Conservation (phyloP, 2,329 filamentous ascomycete genomes). For the Dothidotthia symphoricarpi region DNA sequence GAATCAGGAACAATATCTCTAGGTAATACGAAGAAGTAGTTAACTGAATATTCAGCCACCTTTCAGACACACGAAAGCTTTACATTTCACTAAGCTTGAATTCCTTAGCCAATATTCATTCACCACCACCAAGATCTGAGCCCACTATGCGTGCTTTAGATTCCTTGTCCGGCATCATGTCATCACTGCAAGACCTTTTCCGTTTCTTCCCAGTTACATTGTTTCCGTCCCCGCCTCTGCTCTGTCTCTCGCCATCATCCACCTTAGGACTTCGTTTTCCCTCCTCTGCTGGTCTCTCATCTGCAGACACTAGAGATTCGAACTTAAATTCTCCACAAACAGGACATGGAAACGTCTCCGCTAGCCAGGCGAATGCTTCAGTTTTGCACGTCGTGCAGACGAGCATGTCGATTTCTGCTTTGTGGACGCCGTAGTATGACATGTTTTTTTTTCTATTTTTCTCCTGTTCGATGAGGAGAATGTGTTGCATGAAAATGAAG, state of each 20-base stretch:
- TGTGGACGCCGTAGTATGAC: constrained; percentile 11
- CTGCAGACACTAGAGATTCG: not conserved
- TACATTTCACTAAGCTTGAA: no score
- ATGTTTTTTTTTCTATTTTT: no score
- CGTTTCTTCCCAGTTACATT: not conserved
- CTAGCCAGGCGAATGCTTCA: constrained; percentile 13
- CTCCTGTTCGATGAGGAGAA: no score
- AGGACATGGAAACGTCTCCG: constrained; percentile 10
- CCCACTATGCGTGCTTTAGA: no score
- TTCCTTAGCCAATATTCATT: no score
- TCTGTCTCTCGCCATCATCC: not conserved
- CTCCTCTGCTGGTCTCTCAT: not conserved
- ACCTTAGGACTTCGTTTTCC: not conserved
- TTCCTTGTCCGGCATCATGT: no score
- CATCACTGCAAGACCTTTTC: not conserved
- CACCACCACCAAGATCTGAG: no score
- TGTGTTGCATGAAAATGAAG: no score
- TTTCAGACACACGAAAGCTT: no score
- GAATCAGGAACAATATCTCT: no score
- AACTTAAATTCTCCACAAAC: constrained; percentile 5
- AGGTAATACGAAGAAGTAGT: no score
- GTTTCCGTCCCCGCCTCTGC: not conserved
- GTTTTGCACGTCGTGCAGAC: constrained; percentile 10
- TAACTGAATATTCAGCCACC: no score
- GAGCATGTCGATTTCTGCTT: constrained; percentile 4